These are phyloP conservation scores for Umbelopsis sp. DNA, from an alignment of 192 early-diverging fungal genomes.

Conservation along the genomic window DNA sequence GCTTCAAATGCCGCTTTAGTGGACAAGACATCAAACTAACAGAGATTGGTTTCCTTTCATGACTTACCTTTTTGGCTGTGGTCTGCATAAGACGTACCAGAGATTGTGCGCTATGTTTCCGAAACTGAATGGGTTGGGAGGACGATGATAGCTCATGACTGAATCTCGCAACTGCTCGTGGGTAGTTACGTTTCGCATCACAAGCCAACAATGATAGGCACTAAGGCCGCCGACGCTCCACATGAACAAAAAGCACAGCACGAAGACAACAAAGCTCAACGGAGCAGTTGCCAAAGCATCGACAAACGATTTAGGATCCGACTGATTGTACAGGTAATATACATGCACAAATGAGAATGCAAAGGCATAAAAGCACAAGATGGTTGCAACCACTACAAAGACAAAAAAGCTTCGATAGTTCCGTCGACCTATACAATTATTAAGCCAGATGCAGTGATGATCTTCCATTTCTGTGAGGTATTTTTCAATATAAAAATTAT, in stretches of 20 bases:
- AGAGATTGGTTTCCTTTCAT: too few relatives aligned
- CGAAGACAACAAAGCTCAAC: conserved; percentile 57
- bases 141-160: conserved; percentile 45
- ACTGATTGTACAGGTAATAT: not conserved
- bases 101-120: conserved; percentile 55
- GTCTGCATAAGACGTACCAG: conserved; percentile 57
- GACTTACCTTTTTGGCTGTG: conserved; percentile 50
- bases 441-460: conserved; percentile 95
- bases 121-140: conserved; percentile 51
- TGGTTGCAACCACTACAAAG: conserved; percentile 64
- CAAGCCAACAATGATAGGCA: conserved; percentile 72
- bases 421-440: conserved; percentile 87
- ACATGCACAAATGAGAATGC: conserved; percentile 66
- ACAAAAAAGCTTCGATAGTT: conserved; percentile 85
- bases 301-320: conserved; percentile 2
- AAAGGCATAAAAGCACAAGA: conserved; percentile 65
- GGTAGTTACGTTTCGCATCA: conserved; percentile 76
- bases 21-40: too few relatives aligned
- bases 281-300: conserved; percentile 15
- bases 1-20: too few relatives aligned
- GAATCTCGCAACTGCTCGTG: conserved; percentile 72
- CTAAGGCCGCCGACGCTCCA: conserved; percentile 71
- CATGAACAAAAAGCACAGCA: conserved; percentile 64
- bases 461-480: conserved; percentile 66
- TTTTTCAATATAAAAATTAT: too few relatives aligned